Evolutionary conservation across 176 grass and related monocot species (phyloP).

Genomic region (Bromus sterilis): DNA sequence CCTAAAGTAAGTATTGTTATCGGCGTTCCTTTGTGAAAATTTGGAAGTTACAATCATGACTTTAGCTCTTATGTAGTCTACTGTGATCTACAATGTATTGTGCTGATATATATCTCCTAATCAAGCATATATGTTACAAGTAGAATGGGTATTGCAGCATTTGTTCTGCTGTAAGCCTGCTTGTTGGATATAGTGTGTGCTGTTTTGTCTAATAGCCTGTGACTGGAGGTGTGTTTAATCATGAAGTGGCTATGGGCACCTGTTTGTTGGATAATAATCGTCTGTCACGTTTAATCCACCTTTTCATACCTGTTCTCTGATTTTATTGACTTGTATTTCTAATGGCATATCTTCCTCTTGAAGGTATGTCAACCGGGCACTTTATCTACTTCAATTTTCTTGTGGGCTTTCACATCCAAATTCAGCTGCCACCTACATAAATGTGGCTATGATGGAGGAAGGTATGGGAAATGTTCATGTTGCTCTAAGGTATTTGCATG

Average conservation of each 20-base stretch:
- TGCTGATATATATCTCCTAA: not conserved
- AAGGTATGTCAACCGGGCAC: slow-evolving; percentile 97
- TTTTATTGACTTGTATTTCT: slow-evolving; percentile 5
- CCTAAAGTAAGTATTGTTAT: slow-evolving; percentile 71
- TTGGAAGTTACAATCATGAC: not conserved
- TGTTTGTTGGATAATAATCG: slow-evolving; percentile 15
- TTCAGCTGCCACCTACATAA: slow-evolving; percentile 99
- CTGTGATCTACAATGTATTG: not conserved
- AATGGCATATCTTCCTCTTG: slow-evolving; percentile 23
- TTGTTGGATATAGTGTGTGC: too few species aligned
- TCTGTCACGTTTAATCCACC: not conserved
- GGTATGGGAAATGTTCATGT: slow-evolving; percentile 98
- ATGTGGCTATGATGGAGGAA: slow-evolving; percentile 99
- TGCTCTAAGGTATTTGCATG: slow-evolving; percentile 96
- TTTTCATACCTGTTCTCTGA: not conserved
- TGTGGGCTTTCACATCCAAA: slow-evolving; percentile 97
- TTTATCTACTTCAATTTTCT: slow-evolving; percentile 96
- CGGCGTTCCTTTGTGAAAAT: slow-evolving; percentile 17
- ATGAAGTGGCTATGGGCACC: not conserved
- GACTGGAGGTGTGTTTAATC: not conserved
- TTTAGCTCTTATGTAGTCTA: not conserved
- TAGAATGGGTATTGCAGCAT: slow-evolving; percentile 4
- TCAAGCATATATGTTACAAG: not conserved
- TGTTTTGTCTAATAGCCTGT: slow-evolving; percentile 15
- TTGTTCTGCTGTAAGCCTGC: not conserved